Evolutionary conservation across 805 yeast species (phyloP).

Genomic region (Pichia cephalocereana): DNA sequence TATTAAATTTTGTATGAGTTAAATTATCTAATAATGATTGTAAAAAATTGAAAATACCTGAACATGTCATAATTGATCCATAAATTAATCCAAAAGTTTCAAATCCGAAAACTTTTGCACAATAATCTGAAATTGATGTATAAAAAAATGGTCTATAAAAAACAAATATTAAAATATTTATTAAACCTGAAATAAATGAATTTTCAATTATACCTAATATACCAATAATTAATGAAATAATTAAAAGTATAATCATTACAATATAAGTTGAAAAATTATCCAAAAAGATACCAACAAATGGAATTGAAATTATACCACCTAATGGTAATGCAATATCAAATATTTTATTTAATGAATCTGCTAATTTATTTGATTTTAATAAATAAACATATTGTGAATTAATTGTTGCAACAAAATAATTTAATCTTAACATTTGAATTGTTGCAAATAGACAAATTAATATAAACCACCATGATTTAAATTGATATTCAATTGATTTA

Average conservation of each 20-base stretch:
- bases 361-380: slow-evolving; percentile 29
- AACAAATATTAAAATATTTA: slow-evolving; percentile 40
- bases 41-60: slow-evolving; percentile 41
- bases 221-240: slow-evolving; percentile 37
- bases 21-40: slow-evolving; percentile 38
- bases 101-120: slow-evolving; percentile 56
- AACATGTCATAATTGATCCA: slow-evolving; percentile 45
- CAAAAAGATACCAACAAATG: slow-evolving; percentile 43
- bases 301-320: slow-evolving; percentile 47
- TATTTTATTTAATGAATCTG: slow-evolving; percentile 34
- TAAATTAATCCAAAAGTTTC: slow-evolving; percentile 53
- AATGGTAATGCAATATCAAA: slow-evolving; percentile 48
- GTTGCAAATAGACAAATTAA: slow-evolving; percentile 43
- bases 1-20: slow-evolving; percentile 42
- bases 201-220: slow-evolving; percentile 36
- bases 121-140: slow-evolving; percentile 47
- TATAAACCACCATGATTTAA: slow-evolving; percentile 43
- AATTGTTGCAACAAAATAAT: slow-evolving; percentile 51
- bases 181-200: slow-evolving; percentile 31
- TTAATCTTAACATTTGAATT: slow-evolving; percentile 47
- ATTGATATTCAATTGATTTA: slow-evolving; percentile 37
- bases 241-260: slow-evolving; percentile 33
- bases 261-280: slow-evolving; percentile 39
- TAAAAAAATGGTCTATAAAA: slow-evolving; percentile 50
- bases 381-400: slow-evolving; percentile 44